Conservation (phyloP, 257 asterid genomes). For the Anisodus tanguticus region DNA sequence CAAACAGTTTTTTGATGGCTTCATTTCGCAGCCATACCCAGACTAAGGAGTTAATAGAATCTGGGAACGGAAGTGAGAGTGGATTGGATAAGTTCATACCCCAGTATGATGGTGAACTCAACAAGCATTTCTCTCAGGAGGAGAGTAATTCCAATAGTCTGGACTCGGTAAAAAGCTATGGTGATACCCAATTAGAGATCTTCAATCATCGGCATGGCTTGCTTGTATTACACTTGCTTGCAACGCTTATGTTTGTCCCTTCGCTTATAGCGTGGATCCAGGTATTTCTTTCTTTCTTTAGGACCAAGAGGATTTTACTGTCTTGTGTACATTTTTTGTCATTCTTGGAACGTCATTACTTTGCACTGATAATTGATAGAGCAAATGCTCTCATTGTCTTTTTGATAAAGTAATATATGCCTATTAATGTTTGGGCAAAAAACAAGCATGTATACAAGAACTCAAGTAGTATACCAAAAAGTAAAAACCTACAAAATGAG, state of each 20-base stretch:
- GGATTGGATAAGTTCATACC: constrained; percentile 44
- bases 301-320: constrained; percentile 3
- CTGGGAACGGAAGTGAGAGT: constrained; percentile 43
- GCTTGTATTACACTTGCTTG: constrained; percentile 79
- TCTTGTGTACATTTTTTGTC: neutral
- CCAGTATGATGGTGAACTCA: constrained; percentile 44
- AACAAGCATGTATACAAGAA: neutral
- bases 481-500: neutral
- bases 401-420: neutral
- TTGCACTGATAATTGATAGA: neutral
- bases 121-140: constrained; percentile 44
- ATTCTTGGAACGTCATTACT: constrained; percentile 11
- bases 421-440: neutral
- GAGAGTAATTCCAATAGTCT: constrained; percentile 57
- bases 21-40: constrained; percentile 79
- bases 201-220: constrained; percentile 90
- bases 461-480: neutral
- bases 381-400: constrained; percentile 6
- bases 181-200: constrained; percentile 79
- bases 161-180: constrained; percentile 67
- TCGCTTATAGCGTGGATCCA: constrained; percentile 90
- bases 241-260: constrained; percentile 79
- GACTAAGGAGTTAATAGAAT: constrained; percentile 53
- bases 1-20: constrained; percentile 77
- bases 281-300: constrained; percentile 48